Evolutionary conservation across 2,329 filamentous ascomycete species (phyloP), one percentile per base, ranked within the genome.

Genomic region (Catunica adiposa): DNA sequence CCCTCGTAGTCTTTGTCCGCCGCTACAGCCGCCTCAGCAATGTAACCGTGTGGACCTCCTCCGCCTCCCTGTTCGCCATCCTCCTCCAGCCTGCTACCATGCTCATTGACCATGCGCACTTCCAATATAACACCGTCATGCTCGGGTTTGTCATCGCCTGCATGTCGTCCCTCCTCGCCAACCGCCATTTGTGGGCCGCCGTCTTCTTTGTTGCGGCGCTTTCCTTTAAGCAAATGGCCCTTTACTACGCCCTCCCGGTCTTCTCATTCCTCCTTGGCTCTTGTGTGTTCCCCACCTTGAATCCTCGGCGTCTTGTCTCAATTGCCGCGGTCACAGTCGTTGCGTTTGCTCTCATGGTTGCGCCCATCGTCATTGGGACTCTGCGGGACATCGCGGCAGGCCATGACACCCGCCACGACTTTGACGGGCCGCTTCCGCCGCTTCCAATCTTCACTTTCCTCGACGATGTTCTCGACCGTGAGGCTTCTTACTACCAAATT

Each of bases 51-150:
- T 96, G 89, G 86, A 85, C 87, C 51, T 78, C 82, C 54, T 86
- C 85, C 7, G 81, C 97, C 60, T 89, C 92, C 0, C 77, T 98
- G 25, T 84, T 86, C 11, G 92, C 89, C 1, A 83, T 98, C 59
- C 74, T 98, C 26, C 84, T 98, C 80, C 92, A 97, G 66, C 92
- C 92, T 1, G 82, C 82, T 2, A 87, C 83, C 0, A 89, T 97
- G 38, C 78, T 98, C 26, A 85, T 98, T 62, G 92, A 98, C 66
- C 90, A 98, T 65, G 86, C 90, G 5, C 92, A 84, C 65, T 98
- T 98, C 66, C 92, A 98, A 70, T 98, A 96, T 70, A 98, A 98
- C 67, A 94, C 89, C 0, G 89, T 98, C 53, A 98, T 98, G 92
- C 80, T 98, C 15, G 92, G 94, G 1, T 79, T 97, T 51, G 81